phyloP scores from a whole-genome alignment of 441 rosid species.

The Dalechampia spathulata region DNA sequence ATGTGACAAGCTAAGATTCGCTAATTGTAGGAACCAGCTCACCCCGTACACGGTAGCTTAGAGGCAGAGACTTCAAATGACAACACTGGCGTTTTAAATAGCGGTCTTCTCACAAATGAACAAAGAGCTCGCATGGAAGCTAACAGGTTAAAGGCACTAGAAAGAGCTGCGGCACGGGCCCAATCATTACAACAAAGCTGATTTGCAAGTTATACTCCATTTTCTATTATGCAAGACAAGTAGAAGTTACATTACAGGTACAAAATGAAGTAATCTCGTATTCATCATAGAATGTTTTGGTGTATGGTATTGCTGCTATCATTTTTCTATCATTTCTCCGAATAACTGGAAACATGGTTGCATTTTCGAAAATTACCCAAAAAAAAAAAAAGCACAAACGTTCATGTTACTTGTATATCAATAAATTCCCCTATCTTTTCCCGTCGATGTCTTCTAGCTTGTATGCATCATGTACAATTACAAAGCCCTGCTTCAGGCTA shows the following conservation, averaged over 20 bases:
- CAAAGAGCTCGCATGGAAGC: conserved; percentile 79
- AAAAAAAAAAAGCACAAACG: background rate
- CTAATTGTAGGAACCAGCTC: conserved; percentile 29
- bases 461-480: conserved; percentile 9
- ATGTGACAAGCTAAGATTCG: too few relatives aligned
- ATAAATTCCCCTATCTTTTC: background rate
- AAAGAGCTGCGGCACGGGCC: conserved; percentile 57
- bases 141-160: conserved; percentile 67
- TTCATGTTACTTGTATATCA: background rate
- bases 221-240: background rate
- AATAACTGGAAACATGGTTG: background rate
- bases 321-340: background rate
- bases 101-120: conserved; percentile 49
- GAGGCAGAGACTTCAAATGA: conserved; percentile 15
- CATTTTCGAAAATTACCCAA: background rate
- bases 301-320: background rate
- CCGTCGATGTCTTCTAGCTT: background rate
- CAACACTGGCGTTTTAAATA: conserved; percentile 18
- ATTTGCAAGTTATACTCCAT: background rate
- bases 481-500: background rate
- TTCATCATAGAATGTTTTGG: background rate
- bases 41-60: background rate
- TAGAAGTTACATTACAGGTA: too few relatives aligned
- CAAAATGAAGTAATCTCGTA: background rate
- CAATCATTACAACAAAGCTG: conserved; percentile 10